Base-by-base conservation (phyloP, 192 early-diverging fungal species). In the Neocallimastix lanati region DNA sequence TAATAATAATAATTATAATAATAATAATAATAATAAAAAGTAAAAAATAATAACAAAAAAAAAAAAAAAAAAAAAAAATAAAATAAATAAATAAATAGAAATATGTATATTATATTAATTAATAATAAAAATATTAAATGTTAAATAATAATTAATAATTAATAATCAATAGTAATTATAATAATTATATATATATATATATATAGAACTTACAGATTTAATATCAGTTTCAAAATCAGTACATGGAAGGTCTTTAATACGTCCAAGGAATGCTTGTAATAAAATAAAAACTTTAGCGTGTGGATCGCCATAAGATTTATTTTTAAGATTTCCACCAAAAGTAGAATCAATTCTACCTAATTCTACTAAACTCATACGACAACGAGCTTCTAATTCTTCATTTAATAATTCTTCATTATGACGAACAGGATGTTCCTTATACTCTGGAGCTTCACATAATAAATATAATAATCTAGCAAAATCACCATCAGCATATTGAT, bases 381-480 rank as follows among this genome's bases (percentile, higher is more conserved):
- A 25, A 97, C 82, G 29, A 86, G 81, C 33, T 88, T 87, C 94
- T 21, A 98, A 85, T 77, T 94, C 93, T 36, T 87, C 86, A 86
- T 98, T 97, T 77, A 95, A 84, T 58, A 94, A 78, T 83, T 99
- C 96, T 81, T 99, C 98, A 83, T 97, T 96, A 82, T 96, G 96
- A 2, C 97, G 89, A 9, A 98, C 95, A 0, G 97, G 96, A 27
- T 97, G 83, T 81, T 98, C 96, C 15, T 90, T 87, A 87, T 94
- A 99, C 81, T 98, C 96, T 4, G 89, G 86, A 0, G 92, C 91
- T 79, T 96, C 93, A 82, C 92, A 90, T 13, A 98, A 86, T 80
- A 96, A 84, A 67, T 89, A 86, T 78, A 99, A 79, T 29, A 98
- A 79, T 83, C 89, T 87, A 28, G 91, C 83, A 82, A 88, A 84